Base-by-base conservation (phyloP, 75 land plant genomes). In the Azolla pinnata region DNA sequence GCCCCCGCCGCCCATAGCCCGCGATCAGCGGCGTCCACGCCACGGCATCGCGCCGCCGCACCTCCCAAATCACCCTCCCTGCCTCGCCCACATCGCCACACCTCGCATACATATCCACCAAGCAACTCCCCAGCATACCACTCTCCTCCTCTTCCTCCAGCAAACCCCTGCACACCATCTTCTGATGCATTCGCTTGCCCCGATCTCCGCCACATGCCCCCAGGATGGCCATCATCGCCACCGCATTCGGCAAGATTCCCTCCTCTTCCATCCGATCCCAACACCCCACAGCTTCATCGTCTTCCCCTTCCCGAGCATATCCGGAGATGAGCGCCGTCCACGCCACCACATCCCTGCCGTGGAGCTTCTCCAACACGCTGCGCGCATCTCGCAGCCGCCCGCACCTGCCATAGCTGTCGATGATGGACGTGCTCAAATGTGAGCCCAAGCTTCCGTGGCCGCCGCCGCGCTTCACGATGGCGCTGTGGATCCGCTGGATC, bases 281-380 rank as follows among this genome's bases (percentile, higher is more conserved):
- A 59, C 74, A 44, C 9, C 47, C 34, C 32, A 81, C 19, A 0
- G 85, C 84, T 31, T 81, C 72, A 17, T 57, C 70, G 0, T 72
- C 66, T 8, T 24, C 38, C 3, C 73, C 56, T 44, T 72, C 72
- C 58, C 81, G 79, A 12, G 84, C 75, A 62, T 70, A 84, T 57
- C 87, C 79, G 21, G 84, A 67, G 21, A 84, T 78, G 60, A 84
- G 67, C 2, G 87, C 77, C 60, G 72, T 78, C 74, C 68, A 78
- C 2, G 70, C 24, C 14, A 65, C 31, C 23, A 44, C 29, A 34
- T 77, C 80, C 33, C 44, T 70, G 2, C 16, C 27, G 20, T 44
- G 40, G 68, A 70, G 54, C 38, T 33, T 32, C 54, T 67, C 62
- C 47, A 80, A 83, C 0, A 83, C 34, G 21, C 45, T 29, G 0